A percentile compares a stretch with the other conserved stretches of the same genome.
Evolutionary conservation across 352 stramenopile species (phyloP).

Genomic region (Aphanomyces invadans): DNA sequence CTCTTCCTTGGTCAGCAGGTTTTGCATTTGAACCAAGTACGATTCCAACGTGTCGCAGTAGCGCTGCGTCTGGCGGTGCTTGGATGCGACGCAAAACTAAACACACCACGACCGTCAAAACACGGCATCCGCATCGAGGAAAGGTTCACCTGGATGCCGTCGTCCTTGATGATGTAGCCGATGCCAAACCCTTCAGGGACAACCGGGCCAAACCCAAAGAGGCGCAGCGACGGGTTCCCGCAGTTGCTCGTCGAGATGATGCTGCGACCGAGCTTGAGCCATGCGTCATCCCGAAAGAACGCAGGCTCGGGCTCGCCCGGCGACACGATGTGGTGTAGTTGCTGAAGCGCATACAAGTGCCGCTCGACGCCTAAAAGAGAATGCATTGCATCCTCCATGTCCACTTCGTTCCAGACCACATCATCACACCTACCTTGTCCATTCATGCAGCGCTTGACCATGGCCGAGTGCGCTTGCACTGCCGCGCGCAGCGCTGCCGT

Average conservation of each 20-base stretch:
- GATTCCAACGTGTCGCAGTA: conserved; percentile 77
- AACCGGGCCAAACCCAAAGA: conserved; percentile 92
- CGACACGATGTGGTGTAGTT: conserved; percentile 60
- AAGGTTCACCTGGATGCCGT: conserved; percentile 70
- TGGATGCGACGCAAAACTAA: conserved; percentile 67
- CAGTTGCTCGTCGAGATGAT: conserved; percentile 95
- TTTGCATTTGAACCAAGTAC: conserved; percentile 71
- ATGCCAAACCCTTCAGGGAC: conserved; percentile 93
- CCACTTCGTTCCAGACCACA: too few relatives aligned
- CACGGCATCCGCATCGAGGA: not conserved
- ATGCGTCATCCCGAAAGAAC: conserved; percentile 87
- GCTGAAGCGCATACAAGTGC: conserved; percentile 92
- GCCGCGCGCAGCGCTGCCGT: conserved; percentile 78
- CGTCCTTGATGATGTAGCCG: conserved; percentile 97
- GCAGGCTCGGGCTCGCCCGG: conserved; percentile 41
- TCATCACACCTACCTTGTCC: conserved; percentile 49
- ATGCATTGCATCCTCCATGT: too few relatives aligned
- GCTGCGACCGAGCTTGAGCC: conserved; percentile 89
- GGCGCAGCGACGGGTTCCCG: conserved; percentile 89
- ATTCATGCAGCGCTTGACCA: conserved; percentile 81
- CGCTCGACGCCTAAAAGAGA: conserved; percentile 80
- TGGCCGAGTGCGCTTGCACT: conserved; percentile 79
- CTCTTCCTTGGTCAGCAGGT: conserved; percentile 69
- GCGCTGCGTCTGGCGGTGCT: conserved; percentile 74
- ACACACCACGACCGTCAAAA: not conserved